phyloP scores from a whole-genome alignment of 768 basidiomycete genomes.

The Phlebiopsis flavidoalba region DNA sequence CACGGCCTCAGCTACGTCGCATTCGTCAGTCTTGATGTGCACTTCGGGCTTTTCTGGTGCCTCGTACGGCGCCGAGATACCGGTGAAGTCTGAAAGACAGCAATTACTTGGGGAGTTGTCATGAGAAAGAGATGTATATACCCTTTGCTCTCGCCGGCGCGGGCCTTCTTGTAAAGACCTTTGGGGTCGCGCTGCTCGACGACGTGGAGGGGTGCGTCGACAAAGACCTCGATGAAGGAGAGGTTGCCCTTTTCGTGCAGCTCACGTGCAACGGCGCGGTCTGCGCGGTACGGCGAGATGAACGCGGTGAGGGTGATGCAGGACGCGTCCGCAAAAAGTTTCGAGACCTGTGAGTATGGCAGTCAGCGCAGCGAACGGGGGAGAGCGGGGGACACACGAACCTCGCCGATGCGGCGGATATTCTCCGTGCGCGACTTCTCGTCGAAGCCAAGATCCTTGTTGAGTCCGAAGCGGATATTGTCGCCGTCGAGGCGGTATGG shows the following conservation, averaged over 20 bases:
- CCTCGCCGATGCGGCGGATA: slow-evolving; percentile 98
- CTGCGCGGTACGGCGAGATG: slow-evolving; percentile 92
- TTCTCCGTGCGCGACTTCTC: slow-evolving; percentile 91
- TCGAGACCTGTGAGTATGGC: slow-evolving; percentile 66
- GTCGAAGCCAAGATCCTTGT: slow-evolving; percentile 94
- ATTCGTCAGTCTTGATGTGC: slow-evolving; percentile 85
- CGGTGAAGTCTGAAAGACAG: slow-evolving; percentile 81
- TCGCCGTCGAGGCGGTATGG: slow-evolving; percentile 96
- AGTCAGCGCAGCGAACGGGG: neutral
- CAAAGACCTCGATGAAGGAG: slow-evolving; percentile 89
- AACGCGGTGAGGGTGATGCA: slow-evolving; percentile 93
- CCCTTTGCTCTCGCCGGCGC: slow-evolving; percentile 96
- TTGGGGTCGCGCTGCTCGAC: slow-evolving; percentile 95
- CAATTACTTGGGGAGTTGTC: slow-evolving; percentile 21
- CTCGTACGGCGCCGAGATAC: slow-evolving; percentile 96
- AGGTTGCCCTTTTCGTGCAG: slow-evolving; percentile 72
- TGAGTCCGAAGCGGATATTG: slow-evolving; percentile 91
- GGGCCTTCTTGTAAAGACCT: slow-evolving; percentile 94
- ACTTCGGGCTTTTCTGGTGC: slow-evolving; percentile 81
- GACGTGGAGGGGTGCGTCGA: slow-evolving; percentile 86
- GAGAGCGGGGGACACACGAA: slow-evolving; percentile 26
- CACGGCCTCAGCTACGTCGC: slow-evolving; percentile 74
- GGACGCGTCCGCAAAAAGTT: slow-evolving; percentile 85
- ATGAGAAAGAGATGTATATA: slow-evolving; percentile 39
- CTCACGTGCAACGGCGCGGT: slow-evolving; percentile 76